phyloP scores from a whole-genome alignment of 495 filamentous ascomycete species.

The Parathielavia appendiculata region DNA sequence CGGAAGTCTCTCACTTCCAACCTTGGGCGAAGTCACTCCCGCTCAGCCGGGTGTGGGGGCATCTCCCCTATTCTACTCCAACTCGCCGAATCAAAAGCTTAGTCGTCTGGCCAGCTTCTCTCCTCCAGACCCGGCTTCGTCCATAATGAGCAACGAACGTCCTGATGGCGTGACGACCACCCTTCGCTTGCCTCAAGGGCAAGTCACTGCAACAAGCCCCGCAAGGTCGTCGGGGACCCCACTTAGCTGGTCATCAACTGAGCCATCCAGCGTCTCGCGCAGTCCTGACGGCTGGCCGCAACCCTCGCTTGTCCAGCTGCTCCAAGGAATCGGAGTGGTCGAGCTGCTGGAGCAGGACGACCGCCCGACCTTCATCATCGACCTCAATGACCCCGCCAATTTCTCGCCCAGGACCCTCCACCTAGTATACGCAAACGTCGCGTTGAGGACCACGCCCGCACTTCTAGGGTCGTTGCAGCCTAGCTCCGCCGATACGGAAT shows the following conservation, averaged over 20 bases:
- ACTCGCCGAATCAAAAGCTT: conserved; percentile 42
- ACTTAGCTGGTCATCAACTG: conserved; percentile 42
- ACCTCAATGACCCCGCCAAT: conserved; percentile 52
- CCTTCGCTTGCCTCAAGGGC: conserved; percentile 57
- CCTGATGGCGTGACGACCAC: conserved; percentile 58
- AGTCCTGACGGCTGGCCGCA: conserved; percentile 42
- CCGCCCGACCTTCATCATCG: conserved; percentile 62
- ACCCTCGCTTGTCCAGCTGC: conserved; percentile 40
- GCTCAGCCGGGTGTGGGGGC: conserved; percentile 14
- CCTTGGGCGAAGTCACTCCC: conserved; percentile 31
- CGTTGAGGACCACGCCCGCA: conserved; percentile 45
- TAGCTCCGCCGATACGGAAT: conserved; percentile 36
- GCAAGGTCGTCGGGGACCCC: conserved; percentile 46
- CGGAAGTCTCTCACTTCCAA: conserved; percentile 25
- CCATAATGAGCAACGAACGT: conserved; percentile 53
- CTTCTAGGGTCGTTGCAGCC: conserved; percentile 49
- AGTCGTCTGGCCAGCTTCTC: conserved; percentile 50
- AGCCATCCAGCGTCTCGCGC: conserved; percentile 32
- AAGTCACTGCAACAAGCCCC: conserved; percentile 46
- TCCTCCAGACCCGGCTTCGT: conserved; percentile 49
- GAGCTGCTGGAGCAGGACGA: conserved; percentile 65
- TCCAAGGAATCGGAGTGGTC: conserved; percentile 54
- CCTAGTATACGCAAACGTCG: conserved; percentile 55
- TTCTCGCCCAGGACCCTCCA: conserved; percentile 47
- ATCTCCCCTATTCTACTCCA: conserved; percentile 57